Evolutionary conservation across 2,329 filamentous ascomycete genomes (phyloP).

Genomic region (Podosphaera fusca): DNA sequence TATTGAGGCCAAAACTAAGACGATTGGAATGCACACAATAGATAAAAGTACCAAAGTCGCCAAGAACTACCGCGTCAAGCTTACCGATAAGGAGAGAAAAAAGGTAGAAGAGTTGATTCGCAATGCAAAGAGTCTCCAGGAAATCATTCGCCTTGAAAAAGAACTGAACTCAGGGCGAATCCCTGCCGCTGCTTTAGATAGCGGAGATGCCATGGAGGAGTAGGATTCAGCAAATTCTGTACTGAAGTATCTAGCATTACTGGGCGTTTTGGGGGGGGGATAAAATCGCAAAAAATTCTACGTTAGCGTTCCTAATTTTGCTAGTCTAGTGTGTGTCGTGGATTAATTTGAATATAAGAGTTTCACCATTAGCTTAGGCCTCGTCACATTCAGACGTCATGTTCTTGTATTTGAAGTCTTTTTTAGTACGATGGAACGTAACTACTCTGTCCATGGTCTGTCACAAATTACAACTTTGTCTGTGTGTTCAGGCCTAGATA

Average conservation of each 20-base stretch:
- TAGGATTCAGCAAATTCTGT: constrained; percentile 13
- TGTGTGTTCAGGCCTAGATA: no score
- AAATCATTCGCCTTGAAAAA: constrained; percentile 79
- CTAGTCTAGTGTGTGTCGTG: no score
- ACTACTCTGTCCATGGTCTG: no score
- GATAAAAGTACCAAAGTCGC: constrained; percentile 19
- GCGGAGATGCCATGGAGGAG: constrained; percentile 35
- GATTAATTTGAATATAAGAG: no score
- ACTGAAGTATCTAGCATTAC: background rate
- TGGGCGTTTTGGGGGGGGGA: no score
- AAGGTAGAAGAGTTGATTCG: constrained; percentile 68
- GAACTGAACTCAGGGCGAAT: constrained; percentile 74
- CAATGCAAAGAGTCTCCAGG: constrained; percentile 69
- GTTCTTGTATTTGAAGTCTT: no score
- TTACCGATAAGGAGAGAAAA: constrained; percentile 75
- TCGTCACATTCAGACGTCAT: no score
- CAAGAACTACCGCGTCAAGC: constrained; percentile 54
- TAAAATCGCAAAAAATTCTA: no score
- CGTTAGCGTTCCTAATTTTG: no score
- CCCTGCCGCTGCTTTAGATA: constrained; percentile 37
- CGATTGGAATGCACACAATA: constrained; percentile 35
- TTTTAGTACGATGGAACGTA: no score
- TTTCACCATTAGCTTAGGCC: no score
- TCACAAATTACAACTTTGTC: no score
- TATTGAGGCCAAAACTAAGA: constrained; percentile 60